Conservation (phyloP, 176 grass and related monocot genomes). For the barley (Hordeum vulgare) region DNA sequence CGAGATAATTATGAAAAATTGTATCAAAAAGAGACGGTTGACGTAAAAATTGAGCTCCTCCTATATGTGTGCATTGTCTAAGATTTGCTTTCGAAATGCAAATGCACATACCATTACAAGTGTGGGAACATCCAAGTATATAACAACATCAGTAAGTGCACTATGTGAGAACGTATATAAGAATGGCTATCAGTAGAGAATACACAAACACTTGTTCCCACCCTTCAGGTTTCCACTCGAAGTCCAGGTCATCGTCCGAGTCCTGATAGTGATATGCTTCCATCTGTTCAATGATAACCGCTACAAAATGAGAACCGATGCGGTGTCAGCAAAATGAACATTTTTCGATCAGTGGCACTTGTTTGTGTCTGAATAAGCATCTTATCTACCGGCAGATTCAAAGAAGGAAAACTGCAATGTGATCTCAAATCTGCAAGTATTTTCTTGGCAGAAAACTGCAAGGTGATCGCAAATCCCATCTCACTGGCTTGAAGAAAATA, state of each 20-base stretch:
- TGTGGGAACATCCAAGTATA: too few relatives aligned
- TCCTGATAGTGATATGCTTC: constrained; percentile 64
- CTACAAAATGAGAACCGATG: constrained; percentile 37
- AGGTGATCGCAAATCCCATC: too few relatives aligned
- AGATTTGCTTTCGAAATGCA: too few relatives aligned
- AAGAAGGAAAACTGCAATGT: not conserved
- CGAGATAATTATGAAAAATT: too few relatives aligned
- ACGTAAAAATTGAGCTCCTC: too few relatives aligned
- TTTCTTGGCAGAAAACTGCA: not conserved
- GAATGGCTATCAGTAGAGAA: too few relatives aligned
- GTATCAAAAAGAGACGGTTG: too few relatives aligned
- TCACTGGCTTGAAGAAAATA: not conserved
- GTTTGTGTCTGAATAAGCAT: not conserved
- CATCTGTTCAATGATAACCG: constrained; percentile 61
- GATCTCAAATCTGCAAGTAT: not conserved
- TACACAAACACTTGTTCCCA: constrained; percentile 62
- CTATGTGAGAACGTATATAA: too few relatives aligned
- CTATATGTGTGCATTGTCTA: too few relatives aligned
- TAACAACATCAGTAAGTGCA: too few relatives aligned
- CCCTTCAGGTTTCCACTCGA: constrained; percentile 61
- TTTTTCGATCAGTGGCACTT: not conserved
- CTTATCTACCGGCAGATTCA: not conserved
- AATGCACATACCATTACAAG: too few relatives aligned
- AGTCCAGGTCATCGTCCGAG: constrained; percentile 73
- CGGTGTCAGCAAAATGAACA: not conserved